These are phyloP conservation scores for Trichomonas gallinae DNA, from an alignment of 208 protist species.

Conservation along the genomic window DNA sequence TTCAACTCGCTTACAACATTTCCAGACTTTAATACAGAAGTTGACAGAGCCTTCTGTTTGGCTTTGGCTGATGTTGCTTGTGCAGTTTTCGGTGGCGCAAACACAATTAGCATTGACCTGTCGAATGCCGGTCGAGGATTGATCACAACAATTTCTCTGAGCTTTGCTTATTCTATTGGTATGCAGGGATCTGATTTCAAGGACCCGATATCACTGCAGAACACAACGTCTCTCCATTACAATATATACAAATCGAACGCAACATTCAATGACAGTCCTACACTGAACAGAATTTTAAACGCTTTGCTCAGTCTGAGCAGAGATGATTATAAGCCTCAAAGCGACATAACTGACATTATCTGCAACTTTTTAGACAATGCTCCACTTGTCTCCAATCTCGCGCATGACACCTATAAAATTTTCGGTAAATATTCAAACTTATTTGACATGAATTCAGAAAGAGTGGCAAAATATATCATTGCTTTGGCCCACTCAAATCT, in stretches of 20 bases:
- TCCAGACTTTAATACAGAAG: background rate
- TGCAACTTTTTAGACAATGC: background rate
- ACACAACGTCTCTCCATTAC: background rate
- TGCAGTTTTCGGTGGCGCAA: background rate
- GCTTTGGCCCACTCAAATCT: background rate
- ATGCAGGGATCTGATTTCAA: background rate
- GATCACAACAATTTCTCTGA: background rate
- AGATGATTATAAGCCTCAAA: background rate
- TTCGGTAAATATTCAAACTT: background rate
- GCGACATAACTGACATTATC: background rate
- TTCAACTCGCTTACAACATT: background rate
- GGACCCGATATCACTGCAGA: background rate
- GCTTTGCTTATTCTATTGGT: background rate
- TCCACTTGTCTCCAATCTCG: background rate
- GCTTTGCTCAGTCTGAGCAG: background rate
- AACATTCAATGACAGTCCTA: background rate
- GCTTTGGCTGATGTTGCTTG: background rate
- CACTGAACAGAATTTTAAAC: background rate
- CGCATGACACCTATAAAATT: background rate
- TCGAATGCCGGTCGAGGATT: background rate
- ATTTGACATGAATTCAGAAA: background rate
- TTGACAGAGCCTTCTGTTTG: background rate
- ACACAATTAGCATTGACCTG: background rate
- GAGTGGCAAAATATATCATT: background rate
- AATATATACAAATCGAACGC: background rate